Evolutionary conservation across 352 stramenopile species (phyloP), one percentile per base, ranked within the genome.

Genomic region (Globisporangium okanoganense): DNA sequence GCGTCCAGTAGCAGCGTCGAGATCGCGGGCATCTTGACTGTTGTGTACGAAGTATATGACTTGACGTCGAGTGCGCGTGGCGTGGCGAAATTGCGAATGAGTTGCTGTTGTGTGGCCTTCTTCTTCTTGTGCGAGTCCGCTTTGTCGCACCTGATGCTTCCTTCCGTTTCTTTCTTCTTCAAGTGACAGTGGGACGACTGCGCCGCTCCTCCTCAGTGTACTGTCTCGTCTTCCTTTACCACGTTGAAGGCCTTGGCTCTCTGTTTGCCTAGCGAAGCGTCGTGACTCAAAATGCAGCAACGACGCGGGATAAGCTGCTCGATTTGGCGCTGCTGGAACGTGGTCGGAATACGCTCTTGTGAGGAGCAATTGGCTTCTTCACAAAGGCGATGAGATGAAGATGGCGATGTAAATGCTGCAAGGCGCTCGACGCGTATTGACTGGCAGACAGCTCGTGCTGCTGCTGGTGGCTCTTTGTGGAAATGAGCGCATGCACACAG

Each of bases 1-100:
- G 13, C 47, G 18, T 57, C 62, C 9, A 73, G 47, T 36, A 75
- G 54, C 40, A 69, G 44, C 35, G 59, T 9, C n/a, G 50, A 6
- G 4, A 60, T 35, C 50, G 38, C 38, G n/a, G 38, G 38, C 38
- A 44, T 43, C 57, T 65, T 65, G n/a, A 8, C 31, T 51, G 24
- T 27, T n/a, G 22, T 12, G 24, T 24, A 29, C n/a, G n/a, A n/a
- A n/a, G n/a, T n/a, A n/a, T n/a, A 24, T 51, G 54, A 22, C 27
- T 20, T 3, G 27, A 48, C n/a, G n/a, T 22, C 9, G 53, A 5
- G 22, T 50, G 45, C 24, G 56, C 24, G 24, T 24, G 10, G 10
- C 25, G 22, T n/a, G 45, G 31, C 33, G 45, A 35, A 18, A 56
- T 10, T 16, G 45, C 56, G 56, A 56, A 29, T 56, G 56, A 24